Conservation (phyloP, 345 rosid genomes). For the Eucalyptus guilfoylei region DNA sequence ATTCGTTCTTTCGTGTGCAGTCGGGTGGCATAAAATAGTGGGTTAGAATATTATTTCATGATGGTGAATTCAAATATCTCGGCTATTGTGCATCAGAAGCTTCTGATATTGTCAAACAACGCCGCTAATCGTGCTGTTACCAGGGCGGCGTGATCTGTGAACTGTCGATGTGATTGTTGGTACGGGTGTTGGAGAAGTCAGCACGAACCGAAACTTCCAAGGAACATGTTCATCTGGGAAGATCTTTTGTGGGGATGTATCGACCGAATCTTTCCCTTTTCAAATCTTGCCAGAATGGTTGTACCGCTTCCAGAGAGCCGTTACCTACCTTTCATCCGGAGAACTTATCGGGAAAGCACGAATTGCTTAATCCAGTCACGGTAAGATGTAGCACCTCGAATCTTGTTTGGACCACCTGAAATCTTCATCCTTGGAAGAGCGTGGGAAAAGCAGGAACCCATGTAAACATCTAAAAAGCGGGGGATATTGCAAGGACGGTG, state of each 20-base stretch:
- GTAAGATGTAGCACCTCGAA: not conserved
- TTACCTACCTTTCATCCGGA: not conserved
- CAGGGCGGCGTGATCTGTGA: not conserved
- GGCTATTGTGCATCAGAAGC: not conserved
- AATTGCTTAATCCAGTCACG: not conserved
- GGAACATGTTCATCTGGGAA: not conserved
- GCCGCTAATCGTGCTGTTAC: not conserved
- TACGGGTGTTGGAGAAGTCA: not conserved
- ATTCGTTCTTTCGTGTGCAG: not conserved
- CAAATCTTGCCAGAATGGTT: not conserved
- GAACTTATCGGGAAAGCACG: not conserved
- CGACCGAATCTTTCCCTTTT: not conserved
- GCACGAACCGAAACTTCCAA: not conserved
- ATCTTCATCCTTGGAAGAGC: not conserved
- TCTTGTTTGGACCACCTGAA: not conserved
- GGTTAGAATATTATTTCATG: not conserved
- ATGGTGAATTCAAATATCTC: not conserved
- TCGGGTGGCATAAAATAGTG: not conserved
- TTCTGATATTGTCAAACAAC: not conserved
- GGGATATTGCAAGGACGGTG: not conserved
- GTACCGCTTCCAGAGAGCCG: not conserved
- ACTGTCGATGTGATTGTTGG: not conserved
- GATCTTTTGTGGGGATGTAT: not conserved
- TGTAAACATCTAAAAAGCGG: not conserved
- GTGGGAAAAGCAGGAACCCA: not conserved